Percentiles rank a stretch among this genome's conserved stretches.
These are phyloP conservation scores for Strobilomyces echinocephalus DNA, from an alignment of 768 basidiomycete genomes.

Conservation along the genomic window DNA sequence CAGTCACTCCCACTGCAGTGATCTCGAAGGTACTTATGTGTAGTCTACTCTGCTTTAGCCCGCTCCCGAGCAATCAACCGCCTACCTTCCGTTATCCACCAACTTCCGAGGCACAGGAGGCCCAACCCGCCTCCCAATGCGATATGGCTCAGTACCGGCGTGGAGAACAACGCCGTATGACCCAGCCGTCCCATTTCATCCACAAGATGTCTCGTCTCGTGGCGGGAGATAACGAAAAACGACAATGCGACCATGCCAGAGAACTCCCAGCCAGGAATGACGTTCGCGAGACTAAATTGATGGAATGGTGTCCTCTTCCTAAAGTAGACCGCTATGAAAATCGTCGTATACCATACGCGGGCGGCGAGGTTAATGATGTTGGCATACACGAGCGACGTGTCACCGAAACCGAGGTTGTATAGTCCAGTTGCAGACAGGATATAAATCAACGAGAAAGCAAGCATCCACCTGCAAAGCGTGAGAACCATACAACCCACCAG, in stretches of 20 bases:
- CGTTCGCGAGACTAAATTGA: constrained; percentile 9
- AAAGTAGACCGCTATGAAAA: constrained; percentile 51
- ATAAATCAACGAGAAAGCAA: constrained; percentile 68
- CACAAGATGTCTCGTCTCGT: constrained; percentile 13
- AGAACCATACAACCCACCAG: neutral
- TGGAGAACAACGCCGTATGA: constrained; percentile 19
- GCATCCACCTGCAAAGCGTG: constrained; percentile 57
- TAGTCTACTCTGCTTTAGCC: constrained; percentile 20
- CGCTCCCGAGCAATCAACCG: constrained; percentile 17
- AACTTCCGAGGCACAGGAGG: constrained; percentile 23
- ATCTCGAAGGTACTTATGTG: neutral
- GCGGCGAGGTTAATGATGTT: constrained; percentile 65
- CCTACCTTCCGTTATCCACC: constrained; percentile 30
- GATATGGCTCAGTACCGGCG: constrained; percentile 22
- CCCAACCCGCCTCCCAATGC: constrained; percentile 24
- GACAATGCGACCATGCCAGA: constrained; percentile 20
- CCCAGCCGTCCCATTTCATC: constrained; percentile 14
- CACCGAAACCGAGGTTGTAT: constrained; percentile 50
- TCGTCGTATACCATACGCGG: constrained; percentile 57
- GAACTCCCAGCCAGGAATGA: constrained; percentile 28
- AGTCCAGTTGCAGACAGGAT: constrained; percentile 47
- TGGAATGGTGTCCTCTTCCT: constrained; percentile 11
- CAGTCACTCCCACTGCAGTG: neutral
- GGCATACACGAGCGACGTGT: constrained; percentile 68
- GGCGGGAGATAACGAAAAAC: constrained; percentile 17